Percentiles rank a stretch among this genome's conserved stretches.
phyloP scores from a whole-genome alignment of 2,329 filamentous ascomycete genomes.

The Thelonectria rubi region DNA sequence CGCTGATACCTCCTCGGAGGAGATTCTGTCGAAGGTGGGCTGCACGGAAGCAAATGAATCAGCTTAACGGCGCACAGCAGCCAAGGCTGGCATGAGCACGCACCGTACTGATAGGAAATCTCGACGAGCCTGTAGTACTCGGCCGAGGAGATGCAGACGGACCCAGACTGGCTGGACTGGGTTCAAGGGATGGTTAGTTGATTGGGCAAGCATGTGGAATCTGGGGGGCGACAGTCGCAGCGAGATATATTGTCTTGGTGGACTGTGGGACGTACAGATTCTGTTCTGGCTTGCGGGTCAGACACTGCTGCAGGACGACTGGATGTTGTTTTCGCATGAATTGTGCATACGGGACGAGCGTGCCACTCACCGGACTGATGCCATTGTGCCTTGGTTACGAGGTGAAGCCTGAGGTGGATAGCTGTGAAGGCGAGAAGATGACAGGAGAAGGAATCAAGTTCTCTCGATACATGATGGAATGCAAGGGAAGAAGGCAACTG shows the following conservation, averaged over 20 bases:
- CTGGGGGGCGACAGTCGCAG: not conserved
- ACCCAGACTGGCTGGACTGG: slow-evolving; percentile 14
- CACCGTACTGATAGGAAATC: slow-evolving; percentile 64
- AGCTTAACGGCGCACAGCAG: not conserved
- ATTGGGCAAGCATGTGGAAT: not conserved
- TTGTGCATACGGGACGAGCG: not conserved
- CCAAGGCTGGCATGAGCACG: slow-evolving; percentile 21
- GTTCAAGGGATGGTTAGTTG: not conserved
- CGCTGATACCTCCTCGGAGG: slow-evolving; percentile 57
- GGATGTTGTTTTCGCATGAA: not conserved
- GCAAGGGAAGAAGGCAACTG: not conserved
- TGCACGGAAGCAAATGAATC: slow-evolving; percentile 17
- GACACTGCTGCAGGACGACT: not conserved
- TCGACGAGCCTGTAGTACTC: slow-evolving; percentile 70
- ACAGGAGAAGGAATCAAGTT: not conserved
- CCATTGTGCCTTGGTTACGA: slow-evolving; percentile 3
- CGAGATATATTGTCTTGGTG: not conserved
- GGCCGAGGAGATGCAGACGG: slow-evolving; percentile 63
- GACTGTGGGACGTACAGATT: slow-evolving; percentile 14
- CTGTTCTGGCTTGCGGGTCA: not conserved
- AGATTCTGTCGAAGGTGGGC: slow-evolving; percentile 53
- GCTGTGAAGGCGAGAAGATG: not conserved
- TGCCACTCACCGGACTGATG: slow-evolving; percentile 14
- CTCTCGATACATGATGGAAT: not conserved
- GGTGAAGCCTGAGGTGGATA: not conserved